Evolutionary conservation across 305 asterid genomes (phyloP), one percentile per base, ranked within the genome.

Genomic region (Plantago rigida): DNA sequence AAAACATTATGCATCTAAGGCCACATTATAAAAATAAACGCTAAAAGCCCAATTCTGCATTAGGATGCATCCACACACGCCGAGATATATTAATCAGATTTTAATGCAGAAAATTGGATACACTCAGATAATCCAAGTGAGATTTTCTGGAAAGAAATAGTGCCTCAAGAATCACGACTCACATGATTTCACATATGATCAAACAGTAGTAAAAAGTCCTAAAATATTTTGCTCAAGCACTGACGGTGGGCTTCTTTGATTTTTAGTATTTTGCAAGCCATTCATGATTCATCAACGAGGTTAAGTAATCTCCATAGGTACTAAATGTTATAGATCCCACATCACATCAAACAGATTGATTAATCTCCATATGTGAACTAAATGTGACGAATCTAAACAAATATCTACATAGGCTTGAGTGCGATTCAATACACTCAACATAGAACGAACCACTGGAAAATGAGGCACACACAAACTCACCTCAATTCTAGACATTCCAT

Each of bases 401-500:
- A 9, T 41, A 9, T 41, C 12, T 41, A 41, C 46, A 41, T 41
- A 9, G 46, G 46, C 44, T 39, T 12, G 11, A 4, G 44, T 39
- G 44, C 1, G 11, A 39, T 39, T 39, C 10, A 6, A 36, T 39
- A 41, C 46, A 1, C 46, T 41, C 10, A 22, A 41, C 46, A 41
- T 41, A 41, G 45, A 10, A 28, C 55, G 4, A 29, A 49, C 22
- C 22, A 63, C 22, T 42, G 45, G 14, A 59, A 9, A 26, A 62
- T 55, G 53, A 39, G 14, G 28, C n/a, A 58, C 39, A 65, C 9
- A 46, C 62, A 42, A 61, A 71, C 87, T 77, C 77, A 88, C 98
- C 78, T 92, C 98, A 77, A 86, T 76, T 78, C 77, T 81, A 60
- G 96, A 92, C 98, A 92, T 92, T 78, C 95, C 98, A 66, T 92